A percentile compares a stretch with the other conserved stretches of the same genome.
phyloP scores from a whole-genome alignment of 1,139 yeast genomes.

The Arxiozyma heterogenica region DNA sequence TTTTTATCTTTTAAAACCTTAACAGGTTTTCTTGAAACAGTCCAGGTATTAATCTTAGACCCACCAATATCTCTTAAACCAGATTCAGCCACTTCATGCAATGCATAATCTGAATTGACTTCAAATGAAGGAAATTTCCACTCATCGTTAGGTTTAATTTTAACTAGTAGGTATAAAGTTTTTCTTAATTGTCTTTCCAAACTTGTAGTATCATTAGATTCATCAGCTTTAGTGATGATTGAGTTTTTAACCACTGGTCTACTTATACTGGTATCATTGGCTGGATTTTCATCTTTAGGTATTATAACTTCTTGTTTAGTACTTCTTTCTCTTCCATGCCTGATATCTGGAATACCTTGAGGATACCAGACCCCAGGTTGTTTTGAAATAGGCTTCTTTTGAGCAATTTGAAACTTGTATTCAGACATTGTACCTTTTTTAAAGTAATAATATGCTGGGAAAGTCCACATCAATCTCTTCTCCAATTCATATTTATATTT shows the following conservation, averaged over 20 bases:
- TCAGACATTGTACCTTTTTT: constrained; percentile 85
- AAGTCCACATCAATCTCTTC: constrained; percentile 93
- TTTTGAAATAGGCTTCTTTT: constrained; percentile 62
- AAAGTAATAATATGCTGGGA: constrained; percentile 88
- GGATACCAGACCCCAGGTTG: constrained; percentile 73
- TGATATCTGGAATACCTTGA: constrained; percentile 76
- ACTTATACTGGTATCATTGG: constrained; percentile 34
- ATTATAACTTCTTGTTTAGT: constrained; percentile 64
- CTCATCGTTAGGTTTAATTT: constrained; percentile 24
- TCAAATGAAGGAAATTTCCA: constrained; percentile 78
- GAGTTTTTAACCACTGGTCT: constrained; percentile 66
- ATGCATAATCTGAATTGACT: constrained; percentile 38
- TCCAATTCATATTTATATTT: constrained; percentile 79
- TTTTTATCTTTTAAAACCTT: constrained; percentile 45
- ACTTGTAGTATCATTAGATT: constrained; percentile 48
- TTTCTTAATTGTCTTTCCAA: constrained; percentile 73
- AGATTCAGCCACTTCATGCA: constrained; percentile 66
- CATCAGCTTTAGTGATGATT: constrained; percentile 71
- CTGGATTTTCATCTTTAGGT: constrained; percentile 40
- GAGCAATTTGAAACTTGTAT: constrained; percentile 67
- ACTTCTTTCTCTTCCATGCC: constrained; percentile 82
- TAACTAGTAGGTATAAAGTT: constrained; percentile 66
- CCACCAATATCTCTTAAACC: constrained; percentile 73
- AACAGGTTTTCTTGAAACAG: constrained; percentile 82
- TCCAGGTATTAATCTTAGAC: constrained; percentile 68